A percentile compares a stretch with the other conserved stretches of the same genome.
Evolutionary conservation across 2,329 filamentous ascomycete genomes (phyloP).

Genomic region (Fusarium foetens): DNA sequence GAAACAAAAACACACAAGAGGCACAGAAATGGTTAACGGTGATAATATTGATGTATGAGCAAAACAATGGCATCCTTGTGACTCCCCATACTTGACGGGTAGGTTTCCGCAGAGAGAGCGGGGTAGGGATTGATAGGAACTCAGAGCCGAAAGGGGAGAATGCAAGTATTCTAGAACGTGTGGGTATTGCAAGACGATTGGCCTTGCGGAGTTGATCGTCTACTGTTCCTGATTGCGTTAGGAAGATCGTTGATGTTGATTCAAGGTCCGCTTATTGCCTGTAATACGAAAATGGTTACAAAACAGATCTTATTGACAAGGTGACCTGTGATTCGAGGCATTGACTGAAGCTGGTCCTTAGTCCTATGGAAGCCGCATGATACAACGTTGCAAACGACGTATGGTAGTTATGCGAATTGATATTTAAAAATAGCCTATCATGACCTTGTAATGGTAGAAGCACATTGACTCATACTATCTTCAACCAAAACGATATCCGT

Average conservation of each 20-base stretch:
- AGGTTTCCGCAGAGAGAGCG: conserved; percentile 14
- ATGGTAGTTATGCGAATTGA: background rate
- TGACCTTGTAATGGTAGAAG: background rate
- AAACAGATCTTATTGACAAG: background rate
- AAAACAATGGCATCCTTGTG: background rate
- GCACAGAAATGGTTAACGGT: background rate
- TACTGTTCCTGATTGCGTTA: conserved; percentile 30
- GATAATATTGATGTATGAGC: conserved; percentile 7
- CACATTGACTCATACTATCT: background rate
- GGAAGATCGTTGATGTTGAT: background rate
- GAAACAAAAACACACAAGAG: background rate
- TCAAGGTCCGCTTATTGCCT: background rate
- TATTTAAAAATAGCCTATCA: background rate
- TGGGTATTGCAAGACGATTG: conserved; percentile 15
- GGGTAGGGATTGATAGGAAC: conserved; percentile 17
- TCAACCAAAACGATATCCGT: background rate
- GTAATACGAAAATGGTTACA: background rate
- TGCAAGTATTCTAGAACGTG: conserved; percentile 21
- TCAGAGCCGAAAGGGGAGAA: background rate
- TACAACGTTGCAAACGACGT: conserved; percentile 1
- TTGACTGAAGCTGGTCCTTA: background rate
- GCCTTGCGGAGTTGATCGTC: conserved; percentile 27
- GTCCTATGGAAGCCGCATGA: background rate
- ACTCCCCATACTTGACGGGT: background rate
- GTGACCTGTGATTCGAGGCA: background rate